Percentiles rank a stretch among this genome's conserved stretches.
These are phyloP conservation scores for Lunularia cruciata DNA, from an alignment of 225 moss, liverwort and hornwort genomes.

Conservation along the genomic window DNA sequence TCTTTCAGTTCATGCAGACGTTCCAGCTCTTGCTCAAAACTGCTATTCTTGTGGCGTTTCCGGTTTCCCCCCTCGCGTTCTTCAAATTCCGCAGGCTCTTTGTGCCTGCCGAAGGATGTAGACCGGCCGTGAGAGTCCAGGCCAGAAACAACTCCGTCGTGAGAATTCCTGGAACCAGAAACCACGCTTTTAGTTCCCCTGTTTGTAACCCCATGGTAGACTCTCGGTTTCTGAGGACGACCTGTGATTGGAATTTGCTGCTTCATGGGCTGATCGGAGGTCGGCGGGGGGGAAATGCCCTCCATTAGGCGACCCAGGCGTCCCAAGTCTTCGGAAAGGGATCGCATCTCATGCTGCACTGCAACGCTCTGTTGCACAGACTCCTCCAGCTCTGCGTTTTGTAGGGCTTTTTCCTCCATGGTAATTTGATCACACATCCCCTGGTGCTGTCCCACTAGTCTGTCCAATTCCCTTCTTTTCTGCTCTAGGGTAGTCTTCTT, in stretches of 20 bases:
- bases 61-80: constrained; percentile 26
- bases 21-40: constrained; percentile 28
- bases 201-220: constrained; percentile 17
- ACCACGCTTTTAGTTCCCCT: constrained; percentile 22
- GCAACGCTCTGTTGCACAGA: constrained; percentile 27
- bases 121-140: constrained; percentile 2
- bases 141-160: constrained; percentile 16
- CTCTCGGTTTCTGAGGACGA: constrained; percentile 9
- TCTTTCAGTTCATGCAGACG: constrained; percentile 23
- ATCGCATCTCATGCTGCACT: constrained; percentile 35
- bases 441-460: constrained; percentile 8
- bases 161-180: neutral
- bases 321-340: constrained; percentile 31
- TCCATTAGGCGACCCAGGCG: constrained; percentile 34
- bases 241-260: constrained; percentile 13
- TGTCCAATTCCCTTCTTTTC: constrained; percentile 32
- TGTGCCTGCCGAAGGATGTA: constrained; percentile 1
- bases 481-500: constrained; percentile 17
- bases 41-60: constrained; percentile 37
- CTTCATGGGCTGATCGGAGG: constrained; percentile 21
- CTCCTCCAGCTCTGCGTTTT: constrained; percentile 31
- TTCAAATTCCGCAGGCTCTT: constrained; percentile 35
- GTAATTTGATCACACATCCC: constrained; percentile 25
- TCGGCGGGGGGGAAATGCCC: constrained; percentile 9
- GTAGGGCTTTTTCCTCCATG: constrained; percentile 25